Evolutionary conservation across 345 rosid genomes (phyloP).

Genomic region (Murraya koenigii): DNA sequence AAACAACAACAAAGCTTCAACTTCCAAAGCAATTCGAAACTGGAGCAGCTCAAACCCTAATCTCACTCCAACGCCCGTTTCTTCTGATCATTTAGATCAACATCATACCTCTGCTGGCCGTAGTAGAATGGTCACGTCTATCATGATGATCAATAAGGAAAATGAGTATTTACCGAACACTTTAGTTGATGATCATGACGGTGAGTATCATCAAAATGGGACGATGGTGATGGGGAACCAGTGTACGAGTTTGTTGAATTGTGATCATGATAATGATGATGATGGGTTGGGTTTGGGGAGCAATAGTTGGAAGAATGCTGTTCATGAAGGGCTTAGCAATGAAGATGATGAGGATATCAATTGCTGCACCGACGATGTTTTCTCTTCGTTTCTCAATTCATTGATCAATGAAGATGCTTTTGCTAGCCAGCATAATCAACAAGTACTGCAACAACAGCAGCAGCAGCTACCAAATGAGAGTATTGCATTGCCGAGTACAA

Average conservation of each 20-base stretch:
- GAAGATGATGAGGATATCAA: conserved; percentile 29
- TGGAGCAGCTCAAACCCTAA: conserved; percentile 12
- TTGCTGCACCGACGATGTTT: conserved; percentile 36
- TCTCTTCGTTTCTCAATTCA: conserved; percentile 57
- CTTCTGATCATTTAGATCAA: conserved; percentile 26
- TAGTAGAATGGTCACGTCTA: background rate
- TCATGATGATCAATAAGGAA: conserved; percentile 18
- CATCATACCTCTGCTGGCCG: conserved; percentile 5
- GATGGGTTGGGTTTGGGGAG: conserved; percentile 12
- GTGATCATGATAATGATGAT: background rate
- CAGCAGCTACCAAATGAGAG: background rate
- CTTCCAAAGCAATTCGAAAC: conserved; percentile 20
- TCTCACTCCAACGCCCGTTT: background rate
- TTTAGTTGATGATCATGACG: background rate
- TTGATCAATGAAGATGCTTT: conserved; percentile 50
- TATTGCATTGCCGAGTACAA: background rate
- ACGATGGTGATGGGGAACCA: background rate
- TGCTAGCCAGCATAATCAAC: conserved; percentile 18
- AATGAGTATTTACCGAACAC: background rate
- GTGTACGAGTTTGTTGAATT: conserved; percentile 12
- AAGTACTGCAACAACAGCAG: conserved; percentile 17
- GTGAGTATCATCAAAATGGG: background rate
- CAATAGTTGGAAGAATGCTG: background rate
- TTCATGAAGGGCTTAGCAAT: conserved; percentile 3
- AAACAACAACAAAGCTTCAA: background rate